phyloP scores from a whole-genome alignment of 2,329 filamentous ascomycete genomes.

The Hysterium pulicare region DNA sequence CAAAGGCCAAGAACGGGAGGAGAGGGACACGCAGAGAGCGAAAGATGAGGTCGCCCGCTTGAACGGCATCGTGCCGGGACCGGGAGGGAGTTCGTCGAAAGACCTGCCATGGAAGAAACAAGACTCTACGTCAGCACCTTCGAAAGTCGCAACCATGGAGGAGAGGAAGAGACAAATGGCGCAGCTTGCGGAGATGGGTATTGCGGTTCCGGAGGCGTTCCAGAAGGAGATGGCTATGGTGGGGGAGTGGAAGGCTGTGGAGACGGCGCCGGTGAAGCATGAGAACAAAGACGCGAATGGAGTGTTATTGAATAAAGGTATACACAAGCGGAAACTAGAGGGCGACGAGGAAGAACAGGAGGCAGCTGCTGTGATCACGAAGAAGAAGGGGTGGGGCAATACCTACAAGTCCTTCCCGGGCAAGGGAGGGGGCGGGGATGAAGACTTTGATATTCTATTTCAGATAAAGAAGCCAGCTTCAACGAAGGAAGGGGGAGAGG shows the following conservation, averaged over 20 bases:
- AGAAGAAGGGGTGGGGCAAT: slow-evolving; percentile 44
- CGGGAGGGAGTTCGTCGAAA: slow-evolving; percentile 29
- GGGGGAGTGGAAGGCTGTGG: slow-evolving; percentile 78
- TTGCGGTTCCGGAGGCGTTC: slow-evolving; percentile 76
- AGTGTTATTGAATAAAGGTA: slow-evolving; percentile 49
- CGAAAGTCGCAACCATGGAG: slow-evolving; percentile 52
- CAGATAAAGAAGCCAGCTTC: slow-evolving; percentile 27
- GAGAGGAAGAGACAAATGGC: slow-evolving; percentile 81
- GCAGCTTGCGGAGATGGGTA: slow-evolving; percentile 82
- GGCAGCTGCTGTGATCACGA: slow-evolving; percentile 47
- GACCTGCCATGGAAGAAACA: slow-evolving; percentile 22
- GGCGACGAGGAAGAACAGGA: slow-evolving; percentile 61
- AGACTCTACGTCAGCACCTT: slow-evolving; percentile 30
- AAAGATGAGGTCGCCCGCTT: slow-evolving; percentile 82
- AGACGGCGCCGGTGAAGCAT: slow-evolving; percentile 45
- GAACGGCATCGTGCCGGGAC: slow-evolving; percentile 66
- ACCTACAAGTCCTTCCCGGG: slow-evolving; percentile 46
- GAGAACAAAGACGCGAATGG: slow-evolving; percentile 45
- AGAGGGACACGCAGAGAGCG: slow-evolving; percentile 77
- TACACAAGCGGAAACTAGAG: slow-evolving; percentile 60
- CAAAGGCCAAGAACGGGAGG: slow-evolving; percentile 74
- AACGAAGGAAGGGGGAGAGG: slow-evolving; percentile 1
- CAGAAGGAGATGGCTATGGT: slow-evolving; percentile 79
- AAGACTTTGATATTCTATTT: slow-evolving; percentile 61
- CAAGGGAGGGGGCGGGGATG: slow-evolving; percentile 40